Evolutionary conservation across 352 stramenopile genomes (phyloP).

Genomic region (Phytophthora nicotianae): DNA sequence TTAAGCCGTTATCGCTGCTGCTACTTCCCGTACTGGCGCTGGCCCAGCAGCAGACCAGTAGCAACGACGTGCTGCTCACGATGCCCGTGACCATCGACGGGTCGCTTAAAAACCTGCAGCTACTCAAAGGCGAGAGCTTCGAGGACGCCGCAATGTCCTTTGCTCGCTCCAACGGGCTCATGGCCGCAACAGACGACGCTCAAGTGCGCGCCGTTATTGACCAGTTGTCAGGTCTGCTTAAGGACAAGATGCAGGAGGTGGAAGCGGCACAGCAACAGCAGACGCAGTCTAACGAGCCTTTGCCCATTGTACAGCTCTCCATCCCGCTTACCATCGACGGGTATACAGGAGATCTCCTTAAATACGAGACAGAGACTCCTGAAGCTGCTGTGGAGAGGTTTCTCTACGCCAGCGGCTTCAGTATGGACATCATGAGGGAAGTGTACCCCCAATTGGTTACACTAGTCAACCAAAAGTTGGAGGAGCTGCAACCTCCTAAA

Average conservation of each 20-base stretch:
- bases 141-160: constrained; percentile 70
- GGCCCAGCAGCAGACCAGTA: constrained; percentile 35
- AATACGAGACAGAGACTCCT: constrained; percentile 62
- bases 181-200: constrained; percentile 50
- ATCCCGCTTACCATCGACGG: constrained; percentile 66
- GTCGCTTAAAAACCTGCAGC: constrained; percentile 58
- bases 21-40: constrained; percentile 38
- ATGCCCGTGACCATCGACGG: constrained; percentile 73
- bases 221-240: constrained; percentile 69
- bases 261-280: constrained; percentile 24
- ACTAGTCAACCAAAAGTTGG: constrained; percentile 64
- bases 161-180: constrained; percentile 62
- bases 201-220: constrained; percentile 63
- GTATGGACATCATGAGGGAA: constrained; percentile 65
- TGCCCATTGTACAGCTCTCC: constrained; percentile 57
- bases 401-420: constrained; percentile 61
- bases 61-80: constrained; percentile 68
- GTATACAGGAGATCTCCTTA: constrained; percentile 52
- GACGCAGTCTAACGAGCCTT: constrained; percentile 8
- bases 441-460: constrained; percentile 65
- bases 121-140: constrained; percentile 71
- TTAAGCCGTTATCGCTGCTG: constrained; percentile 26
- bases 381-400: constrained; percentile 72
- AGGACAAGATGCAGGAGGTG: constrained; percentile 64
- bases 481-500: constrained; percentile 53